A percentile compares a stretch with the other conserved stretches of the same genome.
These are phyloP conservation scores for Auxenochlorella pyrenoidosa DNA, from an alignment of 139 green algal genomes.

Conservation along the genomic window DNA sequence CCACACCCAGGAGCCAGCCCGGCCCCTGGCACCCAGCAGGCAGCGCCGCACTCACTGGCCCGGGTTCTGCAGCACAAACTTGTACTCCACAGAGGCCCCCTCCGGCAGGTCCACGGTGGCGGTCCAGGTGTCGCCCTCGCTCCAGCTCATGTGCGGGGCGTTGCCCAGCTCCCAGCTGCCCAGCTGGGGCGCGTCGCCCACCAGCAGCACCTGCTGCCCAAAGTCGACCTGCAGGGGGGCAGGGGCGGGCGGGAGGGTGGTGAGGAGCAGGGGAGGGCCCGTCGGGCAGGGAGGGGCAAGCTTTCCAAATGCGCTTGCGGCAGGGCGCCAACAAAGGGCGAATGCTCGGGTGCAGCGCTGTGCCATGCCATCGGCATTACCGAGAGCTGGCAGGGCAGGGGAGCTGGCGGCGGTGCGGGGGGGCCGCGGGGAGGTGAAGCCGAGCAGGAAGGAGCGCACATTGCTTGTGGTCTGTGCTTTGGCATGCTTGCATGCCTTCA, in stretches of 20 bases:
- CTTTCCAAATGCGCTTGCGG: no score
- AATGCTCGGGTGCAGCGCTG: no score
- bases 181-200: conserved; percentile 43
- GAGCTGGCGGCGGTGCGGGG: neutral
- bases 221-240: conserved; percentile 35
- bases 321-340: no score
- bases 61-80: conserved; percentile 49
- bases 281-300: no score
- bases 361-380: no score
- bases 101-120: conserved; percentile 52
- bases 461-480: no score
- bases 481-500: no score
- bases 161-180: conserved; percentile 61
- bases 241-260: neutral
- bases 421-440: no score
- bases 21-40: no score
- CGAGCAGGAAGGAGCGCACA: neutral
- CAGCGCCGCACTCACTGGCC: neutral
- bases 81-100: conserved; percentile 66
- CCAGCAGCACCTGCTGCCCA: conserved; percentile 48
- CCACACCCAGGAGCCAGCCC: no score
- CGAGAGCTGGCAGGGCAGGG: no score
- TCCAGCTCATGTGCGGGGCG: conserved; percentile 62
- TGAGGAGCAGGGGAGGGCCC: no score
- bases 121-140: conserved; percentile 76